Conservation (phyloP, 2,329 filamentous ascomycete genomes). For the Cercospora citrullina region DNA sequence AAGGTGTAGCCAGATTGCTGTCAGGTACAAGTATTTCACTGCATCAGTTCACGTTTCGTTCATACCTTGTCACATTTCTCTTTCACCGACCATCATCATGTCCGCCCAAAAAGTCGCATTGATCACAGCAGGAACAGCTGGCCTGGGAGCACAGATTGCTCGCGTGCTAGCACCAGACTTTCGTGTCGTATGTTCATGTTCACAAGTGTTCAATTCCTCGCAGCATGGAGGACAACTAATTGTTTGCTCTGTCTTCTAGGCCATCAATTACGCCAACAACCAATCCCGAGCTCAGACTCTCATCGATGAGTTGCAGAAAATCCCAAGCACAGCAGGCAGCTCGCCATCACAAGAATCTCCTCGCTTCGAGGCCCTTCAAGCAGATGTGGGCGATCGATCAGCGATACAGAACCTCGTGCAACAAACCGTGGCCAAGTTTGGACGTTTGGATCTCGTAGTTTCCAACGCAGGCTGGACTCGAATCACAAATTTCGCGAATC, state of each 20-base stretch:
- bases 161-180: constrained; percentile 50
- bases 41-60: not conserved
- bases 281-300: constrained; percentile 43
- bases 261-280: constrained; percentile 52
- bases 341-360: constrained; percentile 17
- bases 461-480: constrained; percentile 42
- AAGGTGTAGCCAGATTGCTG: not conserved
- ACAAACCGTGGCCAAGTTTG: constrained; percentile 38
- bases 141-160: constrained; percentile 51
- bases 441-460: constrained; percentile 45
- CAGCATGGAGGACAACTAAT: constrained; percentile 5
- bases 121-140: constrained; percentile 52
- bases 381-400: constrained; percentile 30
- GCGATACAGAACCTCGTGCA: constrained; percentile 41
- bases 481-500: constrained; percentile 39
- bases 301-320: constrained; percentile 45
- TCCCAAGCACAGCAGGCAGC: constrained; percentile 31
- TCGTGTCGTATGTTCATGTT: constrained; percentile 42
- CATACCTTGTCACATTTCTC: no score
- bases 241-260: constrained; percentile 33
- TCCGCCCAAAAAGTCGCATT: constrained; percentile 48
- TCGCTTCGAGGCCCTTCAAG: constrained; percentile 32
- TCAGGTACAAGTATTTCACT: not conserved
- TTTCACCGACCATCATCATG: constrained; percentile 30
- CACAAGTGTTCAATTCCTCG: not conserved